Conservation (phyloP, 179 eudicot species). For the Sideroxylon spinosum region DNA sequence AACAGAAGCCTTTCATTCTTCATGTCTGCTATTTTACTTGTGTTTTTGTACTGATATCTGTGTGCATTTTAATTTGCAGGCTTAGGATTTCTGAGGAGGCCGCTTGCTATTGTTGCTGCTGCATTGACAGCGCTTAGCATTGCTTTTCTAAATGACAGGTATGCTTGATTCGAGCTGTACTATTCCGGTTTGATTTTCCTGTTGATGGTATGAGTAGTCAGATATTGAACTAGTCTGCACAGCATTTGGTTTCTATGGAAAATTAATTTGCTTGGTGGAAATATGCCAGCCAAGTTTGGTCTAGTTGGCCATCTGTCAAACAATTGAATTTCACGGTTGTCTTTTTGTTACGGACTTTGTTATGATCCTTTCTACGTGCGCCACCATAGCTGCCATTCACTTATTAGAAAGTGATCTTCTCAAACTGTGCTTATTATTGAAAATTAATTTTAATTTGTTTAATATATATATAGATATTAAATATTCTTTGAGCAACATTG, state of each 20-base stretch:
- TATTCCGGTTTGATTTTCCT: background rate
- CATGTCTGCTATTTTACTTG: conserved; percentile 2
- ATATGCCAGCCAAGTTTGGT: no score
- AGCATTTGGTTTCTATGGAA: background rate
- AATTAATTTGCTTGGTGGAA: background rate
- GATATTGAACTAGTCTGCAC: background rate
- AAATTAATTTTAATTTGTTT: no score
- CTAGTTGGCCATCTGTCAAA: no score
- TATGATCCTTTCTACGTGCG: no score
- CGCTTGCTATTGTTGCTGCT: conserved; percentile 86
- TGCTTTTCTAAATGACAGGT: conserved; percentile 95
- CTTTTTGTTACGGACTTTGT: no score
- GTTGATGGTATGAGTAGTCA: background rate
- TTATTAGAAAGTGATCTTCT: no score
- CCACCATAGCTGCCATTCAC: no score
- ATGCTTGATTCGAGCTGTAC: conserved; percentile 5
- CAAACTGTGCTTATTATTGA: no score
- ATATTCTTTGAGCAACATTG: no score
- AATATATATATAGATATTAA: no score
- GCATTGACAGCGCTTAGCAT: conserved; percentile 65
- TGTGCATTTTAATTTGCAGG: conserved; percentile 37
- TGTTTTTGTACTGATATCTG: background rate
- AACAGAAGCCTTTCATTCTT: background rate
- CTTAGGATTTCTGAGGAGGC: conserved; percentile 80
- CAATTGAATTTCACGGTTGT: no score